phyloP scores from a whole-genome alignment of 352 stramenopile genomes.

The Globisporangium uncinulatum region DNA sequence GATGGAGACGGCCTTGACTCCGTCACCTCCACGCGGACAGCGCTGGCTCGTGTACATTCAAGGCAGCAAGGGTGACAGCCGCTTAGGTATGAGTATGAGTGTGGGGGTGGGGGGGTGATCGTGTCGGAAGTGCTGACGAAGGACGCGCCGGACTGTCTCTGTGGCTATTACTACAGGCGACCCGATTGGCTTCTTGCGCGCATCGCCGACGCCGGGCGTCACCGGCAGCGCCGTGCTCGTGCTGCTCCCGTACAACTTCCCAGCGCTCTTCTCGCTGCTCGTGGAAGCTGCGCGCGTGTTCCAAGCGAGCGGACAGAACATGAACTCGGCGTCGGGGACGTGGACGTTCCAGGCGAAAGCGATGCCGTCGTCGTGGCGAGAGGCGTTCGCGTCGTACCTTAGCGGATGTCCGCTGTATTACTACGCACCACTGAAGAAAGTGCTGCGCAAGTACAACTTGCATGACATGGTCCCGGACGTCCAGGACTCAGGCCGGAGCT shows the following conservation, averaged over 20 bases:
- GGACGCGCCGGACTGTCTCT: neutral
- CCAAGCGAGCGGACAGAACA: slow-evolving; percentile 73
- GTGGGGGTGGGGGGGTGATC: too few species aligned
- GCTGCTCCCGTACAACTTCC: slow-evolving; percentile 87
- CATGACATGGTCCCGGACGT: slow-evolving; percentile 85
- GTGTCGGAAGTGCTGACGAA: too few species aligned
- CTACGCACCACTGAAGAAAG: slow-evolving; percentile 75
- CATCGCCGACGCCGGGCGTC: slow-evolving; percentile 20
- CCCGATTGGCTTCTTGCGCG: slow-evolving; percentile 73
- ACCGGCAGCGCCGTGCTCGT: slow-evolving; percentile 54
- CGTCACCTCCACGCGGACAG: slow-evolving; percentile 58
- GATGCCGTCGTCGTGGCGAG: slow-evolving; percentile 82
- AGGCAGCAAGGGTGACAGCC: slow-evolving; percentile 74
- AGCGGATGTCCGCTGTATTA: slow-evolving; percentile 77
- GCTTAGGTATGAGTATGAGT: slow-evolving; percentile 34
- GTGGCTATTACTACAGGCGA: slow-evolving; percentile 32
- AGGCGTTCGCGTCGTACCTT: slow-evolving; percentile 78
- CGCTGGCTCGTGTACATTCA: slow-evolving; percentile 82
- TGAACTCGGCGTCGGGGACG: slow-evolving; percentile 48
- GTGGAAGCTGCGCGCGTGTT: slow-evolving; percentile 80
- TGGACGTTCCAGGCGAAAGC: slow-evolving; percentile 86
- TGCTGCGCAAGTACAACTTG: slow-evolving; percentile 82
- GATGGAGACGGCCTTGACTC: slow-evolving; percentile 52
- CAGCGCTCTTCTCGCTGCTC: slow-evolving; percentile 71
- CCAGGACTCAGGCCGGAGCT: slow-evolving; percentile 75